phyloP scores from a whole-genome alignment of 352 stramenopile species.

The Pythium biforme region DNA sequence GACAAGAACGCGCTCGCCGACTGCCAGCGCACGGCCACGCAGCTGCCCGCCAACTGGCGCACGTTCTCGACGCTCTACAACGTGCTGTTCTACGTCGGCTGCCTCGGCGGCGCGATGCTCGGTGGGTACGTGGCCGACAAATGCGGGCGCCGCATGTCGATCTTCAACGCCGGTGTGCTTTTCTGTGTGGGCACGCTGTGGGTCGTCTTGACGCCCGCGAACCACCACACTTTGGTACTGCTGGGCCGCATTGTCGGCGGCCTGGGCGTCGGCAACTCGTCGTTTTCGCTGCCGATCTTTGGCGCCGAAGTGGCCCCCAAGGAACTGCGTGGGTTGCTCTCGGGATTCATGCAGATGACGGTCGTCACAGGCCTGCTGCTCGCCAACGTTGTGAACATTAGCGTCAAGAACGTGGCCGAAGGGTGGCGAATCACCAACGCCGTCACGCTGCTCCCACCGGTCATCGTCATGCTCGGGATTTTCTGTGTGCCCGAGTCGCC shows the following conservation, averaged over 20 bases:
- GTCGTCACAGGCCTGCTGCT: conserved; percentile 40
- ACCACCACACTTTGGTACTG: conserved; percentile 29
- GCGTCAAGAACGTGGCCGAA: conserved; percentile 22
- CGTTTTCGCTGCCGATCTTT: conserved; percentile 45
- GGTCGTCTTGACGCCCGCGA: conserved; percentile 23
- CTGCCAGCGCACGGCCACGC: conserved; percentile 18
- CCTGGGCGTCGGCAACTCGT: conserved; percentile 44
- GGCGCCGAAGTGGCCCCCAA: conserved; percentile 43
- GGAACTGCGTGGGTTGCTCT: conserved; percentile 38
- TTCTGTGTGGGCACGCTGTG: conserved; percentile 41
- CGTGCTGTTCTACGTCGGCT: conserved; percentile 44
- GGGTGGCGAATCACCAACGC: conserved; percentile 40
- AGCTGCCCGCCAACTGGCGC: conserved; percentile 39
- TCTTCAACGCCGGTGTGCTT: conserved; percentile 36
- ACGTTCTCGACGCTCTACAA: conserved; percentile 46
- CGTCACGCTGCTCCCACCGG: conserved; percentile 30
- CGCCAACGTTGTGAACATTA: conserved; percentile 39
- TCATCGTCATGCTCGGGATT: conserved; percentile 45
- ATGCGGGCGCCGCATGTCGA: conserved; percentile 38
- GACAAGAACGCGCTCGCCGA: conserved; percentile 35
- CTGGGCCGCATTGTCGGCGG: conserved; percentile 38
- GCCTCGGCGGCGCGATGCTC: conserved; percentile 33
- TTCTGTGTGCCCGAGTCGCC: conserved; percentile 51
- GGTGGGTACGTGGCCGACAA: conserved; percentile 35
- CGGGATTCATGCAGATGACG: conserved; percentile 46